These are phyloP conservation scores for Suhomyces wounanorum DNA, from an alignment of 1,139 yeast genomes.

Conservation along the genomic window DNA sequence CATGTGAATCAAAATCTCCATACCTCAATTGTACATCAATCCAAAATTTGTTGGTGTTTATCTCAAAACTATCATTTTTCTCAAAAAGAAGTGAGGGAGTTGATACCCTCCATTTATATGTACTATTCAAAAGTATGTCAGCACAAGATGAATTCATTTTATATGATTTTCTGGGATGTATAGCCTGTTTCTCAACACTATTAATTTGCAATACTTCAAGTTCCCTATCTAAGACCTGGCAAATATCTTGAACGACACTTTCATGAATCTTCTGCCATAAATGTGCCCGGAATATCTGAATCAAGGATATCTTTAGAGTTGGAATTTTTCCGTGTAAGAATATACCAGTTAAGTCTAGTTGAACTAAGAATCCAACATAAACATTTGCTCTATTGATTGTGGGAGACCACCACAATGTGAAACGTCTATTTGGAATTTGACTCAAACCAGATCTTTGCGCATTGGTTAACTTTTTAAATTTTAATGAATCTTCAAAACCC, in stretches of 20 bases:
- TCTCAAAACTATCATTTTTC: conserved; percentile 52
- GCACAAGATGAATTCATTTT: conserved; percentile 97
- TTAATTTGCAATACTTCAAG: conserved; percentile 82
- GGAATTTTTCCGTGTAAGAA: conserved; percentile 98
- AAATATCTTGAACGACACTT: conserved; percentile 87
- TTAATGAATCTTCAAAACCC: conserved; percentile 95
- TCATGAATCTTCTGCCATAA: conserved; percentile 99
- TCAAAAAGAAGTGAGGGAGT: conserved; percentile 78
- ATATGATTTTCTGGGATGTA: conserved; percentile 96
- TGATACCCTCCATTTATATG: conserved; percentile 83
- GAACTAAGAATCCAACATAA: conserved; percentile 96
- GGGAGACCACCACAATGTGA: conserved; percentile 99
- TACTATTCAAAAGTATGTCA: conserved; percentile 76
- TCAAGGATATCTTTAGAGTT: conserved; percentile 88
- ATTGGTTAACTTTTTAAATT: conserved; percentile 90
- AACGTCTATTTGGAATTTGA: conserved; percentile 96
- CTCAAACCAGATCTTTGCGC: conserved; percentile 97
- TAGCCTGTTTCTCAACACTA: conserved; percentile 84
- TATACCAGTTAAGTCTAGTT: conserved; percentile 93
- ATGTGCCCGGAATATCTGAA: conserved; percentile 96
- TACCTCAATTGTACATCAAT: conserved; percentile 91
- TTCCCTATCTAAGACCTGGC: conserved; percentile 90
- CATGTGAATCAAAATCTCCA: conserved; percentile 98
- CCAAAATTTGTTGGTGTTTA: conserved; percentile 80
- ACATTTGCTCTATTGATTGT: conserved; percentile 98